A percentile compares a stretch with the other conserved stretches of the same genome.
Evolutionary conservation across 306 rosid species (phyloP).

Genomic region (Rubus idaeus): DNA sequence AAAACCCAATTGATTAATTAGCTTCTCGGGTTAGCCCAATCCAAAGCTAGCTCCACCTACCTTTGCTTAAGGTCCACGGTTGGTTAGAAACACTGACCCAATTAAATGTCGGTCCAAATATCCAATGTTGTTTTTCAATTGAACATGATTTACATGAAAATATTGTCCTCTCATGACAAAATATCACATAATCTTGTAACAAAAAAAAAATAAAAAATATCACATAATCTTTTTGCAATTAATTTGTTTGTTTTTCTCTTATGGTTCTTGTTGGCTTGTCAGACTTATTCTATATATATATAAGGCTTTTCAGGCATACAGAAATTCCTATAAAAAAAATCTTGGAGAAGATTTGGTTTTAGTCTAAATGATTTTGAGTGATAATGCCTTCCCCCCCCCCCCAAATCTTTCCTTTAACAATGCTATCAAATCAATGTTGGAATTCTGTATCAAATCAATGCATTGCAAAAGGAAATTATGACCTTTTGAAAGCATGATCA

Average conservation of each 20-base stretch:
- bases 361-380: neutral
- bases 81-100: neutral
- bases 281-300: too few species aligned
- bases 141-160: neutral
- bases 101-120: neutral
- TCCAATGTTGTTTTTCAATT: neutral
- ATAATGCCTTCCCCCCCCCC: too few species aligned
- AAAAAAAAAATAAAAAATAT: too few species aligned
- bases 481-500: neutral
- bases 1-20: too few species aligned
- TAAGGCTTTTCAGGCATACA: too few species aligned
- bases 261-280: neutral
- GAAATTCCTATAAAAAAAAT: neutral
- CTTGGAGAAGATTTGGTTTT: neutral
- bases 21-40: neutral
- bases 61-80: neutral
- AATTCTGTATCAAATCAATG: neutral
- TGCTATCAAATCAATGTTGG: neutral
- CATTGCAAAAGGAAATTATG: neutral
- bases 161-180: neutral
- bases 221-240: neutral
- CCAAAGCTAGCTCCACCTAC: neutral
- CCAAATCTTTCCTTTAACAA: neutral
- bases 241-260: neutral
- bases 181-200: neutral